phyloP scores from a whole-genome alignment of 2,329 filamentous ascomycete species.

The Didymella pomorum region DNA sequence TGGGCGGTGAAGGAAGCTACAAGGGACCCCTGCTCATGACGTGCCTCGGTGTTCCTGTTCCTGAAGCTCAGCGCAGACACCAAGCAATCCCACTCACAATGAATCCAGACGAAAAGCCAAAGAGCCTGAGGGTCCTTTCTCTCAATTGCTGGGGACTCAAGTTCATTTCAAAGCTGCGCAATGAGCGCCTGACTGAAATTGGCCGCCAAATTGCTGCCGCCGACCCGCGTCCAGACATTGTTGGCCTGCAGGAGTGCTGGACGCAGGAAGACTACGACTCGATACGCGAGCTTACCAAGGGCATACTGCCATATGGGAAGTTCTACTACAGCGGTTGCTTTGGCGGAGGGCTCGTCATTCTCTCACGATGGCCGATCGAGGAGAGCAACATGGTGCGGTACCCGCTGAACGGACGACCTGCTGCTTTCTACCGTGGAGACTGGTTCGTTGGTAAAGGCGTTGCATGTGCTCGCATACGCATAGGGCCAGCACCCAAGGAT shows the following conservation, averaged over 20 bases:
- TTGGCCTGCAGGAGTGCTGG: conserved; percentile 96
- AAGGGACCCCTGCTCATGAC: conserved; percentile 19
- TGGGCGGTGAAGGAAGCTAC: conserved; percentile 21
- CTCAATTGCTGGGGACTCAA: conserved; percentile 98
- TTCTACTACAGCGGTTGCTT: conserved; percentile 92
- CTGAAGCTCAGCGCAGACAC: conserved; percentile 20
- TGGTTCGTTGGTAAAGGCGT: conserved; percentile 98
- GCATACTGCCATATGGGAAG: conserved; percentile 86
- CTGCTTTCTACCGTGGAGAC: conserved; percentile 92
- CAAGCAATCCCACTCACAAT: conserved; percentile 23
- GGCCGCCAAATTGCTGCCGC: conserved; percentile 77
- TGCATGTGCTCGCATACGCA: conserved; percentile 80
- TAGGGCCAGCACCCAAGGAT: conserved; percentile 70
- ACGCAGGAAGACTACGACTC: conserved; percentile 82
- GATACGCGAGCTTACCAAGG: conserved; percentile 76
- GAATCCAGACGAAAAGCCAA: conserved; percentile 46
- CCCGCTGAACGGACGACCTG: conserved; percentile 90
- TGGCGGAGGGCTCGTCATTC: conserved; percentile 85
- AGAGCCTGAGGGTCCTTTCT: conserved; percentile 77
- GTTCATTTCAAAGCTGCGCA: conserved; percentile 79
- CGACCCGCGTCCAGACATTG: conserved; percentile 77
- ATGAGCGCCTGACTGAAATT: conserved; percentile 82
- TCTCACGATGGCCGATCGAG: conserved; percentile 91
- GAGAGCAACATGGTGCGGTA: conserved; percentile 88
- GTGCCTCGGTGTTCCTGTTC: conserved; percentile 17